These are phyloP conservation scores for Penicillium occitanis DNA, from an alignment of 2,329 filamentous ascomycete genomes.

Conservation along the genomic window DNA sequence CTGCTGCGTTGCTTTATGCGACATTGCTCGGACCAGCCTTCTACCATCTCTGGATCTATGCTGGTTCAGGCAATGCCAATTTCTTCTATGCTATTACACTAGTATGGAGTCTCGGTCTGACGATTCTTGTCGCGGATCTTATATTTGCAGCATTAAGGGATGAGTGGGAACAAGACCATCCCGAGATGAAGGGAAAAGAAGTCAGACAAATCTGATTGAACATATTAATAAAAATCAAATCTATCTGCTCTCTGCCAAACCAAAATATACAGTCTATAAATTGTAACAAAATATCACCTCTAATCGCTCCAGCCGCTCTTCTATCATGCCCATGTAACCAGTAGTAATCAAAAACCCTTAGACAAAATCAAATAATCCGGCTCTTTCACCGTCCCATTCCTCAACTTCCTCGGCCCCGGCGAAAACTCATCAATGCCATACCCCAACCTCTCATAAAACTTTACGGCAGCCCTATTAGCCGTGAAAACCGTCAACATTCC, in stretches of 20 bases:
- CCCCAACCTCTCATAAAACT: constrained; percentile 53
- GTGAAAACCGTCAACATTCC: constrained; percentile 62
- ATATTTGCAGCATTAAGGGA: constrained; percentile 87
- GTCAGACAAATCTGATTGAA: constrained; percentile 72
- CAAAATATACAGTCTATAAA: constrained; percentile 21
- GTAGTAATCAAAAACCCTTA: constrained; percentile 31
- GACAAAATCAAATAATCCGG: constrained; percentile 56
- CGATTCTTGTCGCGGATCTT: constrained; percentile 80
- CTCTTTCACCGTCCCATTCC: constrained; percentile 52
- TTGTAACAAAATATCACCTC: neutral
- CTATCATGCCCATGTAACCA: neutral
- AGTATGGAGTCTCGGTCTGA: constrained; percentile 93
- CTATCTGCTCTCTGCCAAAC: neutral
- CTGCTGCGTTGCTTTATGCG: constrained; percentile 80
- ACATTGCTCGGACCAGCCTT: constrained; percentile 89
- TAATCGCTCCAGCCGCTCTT: neutral
- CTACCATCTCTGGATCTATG: constrained; percentile 97
- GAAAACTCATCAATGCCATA: constrained; percentile 55
- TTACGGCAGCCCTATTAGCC: constrained; percentile 49
- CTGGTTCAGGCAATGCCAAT: constrained; percentile 95
- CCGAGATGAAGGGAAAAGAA: constrained; percentile 86
- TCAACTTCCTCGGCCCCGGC: constrained; percentile 50
- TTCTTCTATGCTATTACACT: constrained; percentile 99
- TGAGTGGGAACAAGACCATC: constrained; percentile 89
- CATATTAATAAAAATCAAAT: constrained; percentile 13